These are phyloP conservation scores for Plectranthus barbatus DNA, from an alignment of 257 asterid species.

Conservation along the genomic window DNA sequence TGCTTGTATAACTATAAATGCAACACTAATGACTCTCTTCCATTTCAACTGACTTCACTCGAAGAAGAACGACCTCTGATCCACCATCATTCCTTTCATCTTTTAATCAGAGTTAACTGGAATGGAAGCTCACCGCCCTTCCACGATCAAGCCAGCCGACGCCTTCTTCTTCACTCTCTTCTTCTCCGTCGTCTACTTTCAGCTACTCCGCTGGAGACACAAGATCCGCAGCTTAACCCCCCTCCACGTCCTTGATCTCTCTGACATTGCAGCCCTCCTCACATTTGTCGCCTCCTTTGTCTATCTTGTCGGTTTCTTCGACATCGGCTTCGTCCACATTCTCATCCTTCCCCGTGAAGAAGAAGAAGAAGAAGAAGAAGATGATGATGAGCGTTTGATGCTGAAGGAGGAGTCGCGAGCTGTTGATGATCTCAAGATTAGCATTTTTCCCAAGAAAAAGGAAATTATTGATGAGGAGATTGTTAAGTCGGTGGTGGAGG, in stretches of 20 bases:
- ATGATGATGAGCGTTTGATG: background rate
- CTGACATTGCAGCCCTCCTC: conserved; percentile 27
- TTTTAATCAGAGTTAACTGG: too few relatives aligned
- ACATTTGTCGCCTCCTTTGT: conserved; percentile 26
- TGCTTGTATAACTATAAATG: too few relatives aligned
- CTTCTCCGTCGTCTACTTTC: conserved; percentile 32
- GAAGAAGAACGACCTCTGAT: too few relatives aligned
- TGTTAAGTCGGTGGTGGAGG: conserved; percentile 26
- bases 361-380: conserved; percentile 12
- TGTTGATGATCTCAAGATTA: too few relatives aligned
- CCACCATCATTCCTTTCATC: too few relatives aligned
- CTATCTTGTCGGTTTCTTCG: conserved; percentile 28
- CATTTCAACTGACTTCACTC: too few relatives aligned
- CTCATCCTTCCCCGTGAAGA: conserved; percentile 21
- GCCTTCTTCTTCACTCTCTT: conserved; percentile 24
- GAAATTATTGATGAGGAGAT: too few relatives aligned
- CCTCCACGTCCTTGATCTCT: conserved; percentile 28
- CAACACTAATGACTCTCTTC: too few relatives aligned
- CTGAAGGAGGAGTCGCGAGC: conserved; percentile 16
- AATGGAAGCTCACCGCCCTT: background rate
- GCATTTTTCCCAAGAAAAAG: too few relatives aligned
- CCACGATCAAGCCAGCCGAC: conserved; percentile 16
- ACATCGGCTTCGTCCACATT: conserved; percentile 28
- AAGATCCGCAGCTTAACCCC: conserved; percentile 35
- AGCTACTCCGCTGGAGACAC: conserved; percentile 32